phyloP scores from a whole-genome alignment of 768 basidiomycete genomes.

The Daedaleopsis nitida region DNA sequence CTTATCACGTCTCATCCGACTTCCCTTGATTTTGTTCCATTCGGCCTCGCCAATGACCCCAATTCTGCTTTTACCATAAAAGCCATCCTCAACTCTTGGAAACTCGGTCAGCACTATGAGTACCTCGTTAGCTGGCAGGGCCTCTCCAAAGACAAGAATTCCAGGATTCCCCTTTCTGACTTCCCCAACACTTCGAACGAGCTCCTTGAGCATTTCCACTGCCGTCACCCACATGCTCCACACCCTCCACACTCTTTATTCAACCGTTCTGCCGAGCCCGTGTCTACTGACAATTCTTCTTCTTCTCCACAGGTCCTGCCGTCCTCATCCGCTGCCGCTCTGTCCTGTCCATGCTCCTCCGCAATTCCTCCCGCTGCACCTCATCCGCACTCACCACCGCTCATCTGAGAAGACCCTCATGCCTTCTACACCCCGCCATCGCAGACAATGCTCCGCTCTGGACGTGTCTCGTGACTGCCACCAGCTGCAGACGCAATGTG shows the following conservation, averaged over 20 bases:
- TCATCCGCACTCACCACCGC: conserved; percentile 1
- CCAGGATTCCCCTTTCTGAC: conserved; percentile 40
- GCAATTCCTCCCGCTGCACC: not conserved
- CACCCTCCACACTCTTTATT: conserved; percentile 29
- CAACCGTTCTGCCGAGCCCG: not conserved
- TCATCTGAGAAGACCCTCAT: conserved; percentile 2
- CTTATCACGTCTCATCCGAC: conserved; percentile 36
- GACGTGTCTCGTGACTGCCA: conserved; percentile 11
- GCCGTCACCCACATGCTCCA: conserved; percentile 33
- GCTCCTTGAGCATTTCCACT: conserved; percentile 37
- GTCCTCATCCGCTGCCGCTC: not conserved
- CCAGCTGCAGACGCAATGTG: conserved; percentile 4
- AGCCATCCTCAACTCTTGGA: conserved; percentile 34
- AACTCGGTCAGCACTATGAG: conserved; percentile 38
- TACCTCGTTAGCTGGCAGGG: conserved; percentile 36
- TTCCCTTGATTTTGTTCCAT: conserved; percentile 6
- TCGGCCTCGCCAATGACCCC: conserved; percentile 7
- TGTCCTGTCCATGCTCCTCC: not conserved
- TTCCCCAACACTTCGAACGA: conserved; percentile 34
- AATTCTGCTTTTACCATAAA: conserved; percentile 15
- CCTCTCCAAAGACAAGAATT: conserved; percentile 32
- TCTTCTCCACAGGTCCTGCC: not conserved
- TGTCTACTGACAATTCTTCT: not conserved
- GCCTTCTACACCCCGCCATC: conserved; percentile 3
- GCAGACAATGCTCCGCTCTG: conserved; percentile 9